These are phyloP conservation scores for Eucalyptus cloeziana DNA, from an alignment of 345 rosid genomes.

Conservation along the genomic window DNA sequence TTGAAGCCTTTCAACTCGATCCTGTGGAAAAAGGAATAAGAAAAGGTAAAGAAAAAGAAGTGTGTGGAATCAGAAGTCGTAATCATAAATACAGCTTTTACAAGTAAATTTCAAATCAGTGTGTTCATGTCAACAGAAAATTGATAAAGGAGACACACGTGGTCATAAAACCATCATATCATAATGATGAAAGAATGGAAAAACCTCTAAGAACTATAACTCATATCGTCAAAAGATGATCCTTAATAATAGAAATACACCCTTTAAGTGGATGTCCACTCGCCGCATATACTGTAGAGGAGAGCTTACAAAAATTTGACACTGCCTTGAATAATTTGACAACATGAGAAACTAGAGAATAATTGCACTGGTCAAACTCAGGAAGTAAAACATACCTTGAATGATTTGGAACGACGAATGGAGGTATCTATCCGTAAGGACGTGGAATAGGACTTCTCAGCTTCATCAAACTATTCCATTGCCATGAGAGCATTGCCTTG, in stretches of 20 bases:
- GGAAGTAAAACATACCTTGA: constrained; percentile 33
- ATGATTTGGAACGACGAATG: constrained; percentile 49
- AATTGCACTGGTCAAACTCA: neutral
- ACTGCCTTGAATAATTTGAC: neutral
- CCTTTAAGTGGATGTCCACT: neutral
- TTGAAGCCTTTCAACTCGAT: neutral
- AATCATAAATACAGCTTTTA: too few species aligned
- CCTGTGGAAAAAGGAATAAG: neutral
- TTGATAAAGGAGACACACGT: neutral
- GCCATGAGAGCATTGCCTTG: constrained; percentile 74
- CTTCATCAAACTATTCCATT: constrained; percentile 46
- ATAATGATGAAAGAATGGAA: neutral
- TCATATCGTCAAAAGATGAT: neutral
- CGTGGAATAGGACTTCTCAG: constrained; percentile 49
- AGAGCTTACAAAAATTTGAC: neutral
- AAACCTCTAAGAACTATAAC: neutral
- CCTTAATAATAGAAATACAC: neutral
- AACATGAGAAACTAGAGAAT: neutral
- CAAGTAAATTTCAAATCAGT: too few species aligned
- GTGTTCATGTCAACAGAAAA: neutral
- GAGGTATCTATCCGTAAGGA: constrained; percentile 60
- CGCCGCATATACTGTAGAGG: neutral
- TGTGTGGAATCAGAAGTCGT: neutral
- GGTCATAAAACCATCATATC: neutral
- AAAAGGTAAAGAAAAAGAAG: neutral